Base-by-base conservation (phyloP, 176 grass and related monocot genomes). In the Cenchrus purpureus region DNA sequence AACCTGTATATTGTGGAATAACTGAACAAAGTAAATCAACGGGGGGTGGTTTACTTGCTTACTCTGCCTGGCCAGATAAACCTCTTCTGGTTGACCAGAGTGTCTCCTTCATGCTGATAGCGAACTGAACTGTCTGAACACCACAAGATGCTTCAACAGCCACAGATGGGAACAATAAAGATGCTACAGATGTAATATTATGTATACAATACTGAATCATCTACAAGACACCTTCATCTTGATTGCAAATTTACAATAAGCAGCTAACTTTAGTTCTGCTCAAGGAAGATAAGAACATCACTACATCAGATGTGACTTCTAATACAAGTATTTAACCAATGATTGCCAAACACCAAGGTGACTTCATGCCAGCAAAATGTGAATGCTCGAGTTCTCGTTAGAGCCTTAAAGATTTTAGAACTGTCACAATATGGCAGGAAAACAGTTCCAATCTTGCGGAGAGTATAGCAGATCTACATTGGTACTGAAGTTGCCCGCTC, bases 81-180 rank as follows among this genome's bases (percentile, higher is more conserved):
- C 28, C 84, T 29, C 6, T 42, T 71, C 10, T 76, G 31, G 8
- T 56, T 82, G 63, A 71, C 76, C 69, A 81, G 57, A 11, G 66
- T 62, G 20, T 25, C 42, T 29, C 15, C 15, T 31, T 7, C 45
- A 1, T 20, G 11, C 16, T 65, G 65, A 54, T 66, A 76, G 63
- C 5, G 53, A 44, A 28, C 25, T 72, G 56, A 82, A 65, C 72
- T 7, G 79, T 81, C 71, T 82, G 72, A 86, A 71, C 65, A 40
- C 48, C 22, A 48, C 20, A 69, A 77, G 71, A 89, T 89, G 82
- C 77, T 84, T 56, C 59, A 74, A 63, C 68, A 80, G 6, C 42
- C 10, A 59, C 25, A 58, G 6, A 22, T 84, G 76, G 7, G 76
- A 85, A 85, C 52, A 61, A 43, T 4, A 15, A 59, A 80, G 19